Conservation (phyloP, 225 moss, liverwort and hornwort genomes). For the Bryum argenteum region DNA sequence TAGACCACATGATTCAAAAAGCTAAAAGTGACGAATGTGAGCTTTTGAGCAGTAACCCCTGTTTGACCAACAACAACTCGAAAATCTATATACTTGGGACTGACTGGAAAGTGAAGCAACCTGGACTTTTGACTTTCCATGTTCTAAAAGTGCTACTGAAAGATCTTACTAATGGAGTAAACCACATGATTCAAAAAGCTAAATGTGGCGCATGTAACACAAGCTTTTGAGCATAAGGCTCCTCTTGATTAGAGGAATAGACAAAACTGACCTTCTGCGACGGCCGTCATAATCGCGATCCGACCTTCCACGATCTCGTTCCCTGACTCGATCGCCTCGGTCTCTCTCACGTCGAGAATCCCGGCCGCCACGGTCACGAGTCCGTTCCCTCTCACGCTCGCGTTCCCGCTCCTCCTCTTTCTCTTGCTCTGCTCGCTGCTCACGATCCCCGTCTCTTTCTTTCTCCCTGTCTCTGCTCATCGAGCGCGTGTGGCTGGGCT, state of each 20-base stretch:
- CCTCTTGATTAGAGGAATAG: no score
- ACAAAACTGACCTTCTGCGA: slow-evolving; percentile 60
- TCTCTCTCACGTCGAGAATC: slow-evolving; percentile 61
- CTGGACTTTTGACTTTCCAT: no score
- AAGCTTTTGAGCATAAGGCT: no score
- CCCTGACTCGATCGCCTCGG: slow-evolving; percentile 58
- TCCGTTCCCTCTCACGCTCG: slow-evolving; percentile 66
- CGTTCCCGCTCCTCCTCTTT: slow-evolving; percentile 62
- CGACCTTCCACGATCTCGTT: slow-evolving; percentile 68
- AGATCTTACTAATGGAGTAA: no score
- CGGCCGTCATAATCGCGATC: slow-evolving; percentile 75
- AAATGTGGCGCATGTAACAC: no score
- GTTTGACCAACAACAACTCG: no score
- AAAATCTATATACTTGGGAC: not conserved
- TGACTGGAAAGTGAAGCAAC: not conserved
- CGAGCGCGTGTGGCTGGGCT: slow-evolving; percentile 54
- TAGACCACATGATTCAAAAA: not conserved
- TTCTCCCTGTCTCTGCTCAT: slow-evolving; percentile 75
- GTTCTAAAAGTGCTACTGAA: no score
- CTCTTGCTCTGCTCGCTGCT: slow-evolving; percentile 33
- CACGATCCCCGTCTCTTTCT: slow-evolving; percentile 71
- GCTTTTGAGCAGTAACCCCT: not conserved
- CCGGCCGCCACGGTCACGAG: slow-evolving; percentile 63
- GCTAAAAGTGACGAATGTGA: not conserved
- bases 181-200: not conserved